phyloP scores from a whole-genome alignment of 208 protist species.

The Phytomonas serpens region DNA sequence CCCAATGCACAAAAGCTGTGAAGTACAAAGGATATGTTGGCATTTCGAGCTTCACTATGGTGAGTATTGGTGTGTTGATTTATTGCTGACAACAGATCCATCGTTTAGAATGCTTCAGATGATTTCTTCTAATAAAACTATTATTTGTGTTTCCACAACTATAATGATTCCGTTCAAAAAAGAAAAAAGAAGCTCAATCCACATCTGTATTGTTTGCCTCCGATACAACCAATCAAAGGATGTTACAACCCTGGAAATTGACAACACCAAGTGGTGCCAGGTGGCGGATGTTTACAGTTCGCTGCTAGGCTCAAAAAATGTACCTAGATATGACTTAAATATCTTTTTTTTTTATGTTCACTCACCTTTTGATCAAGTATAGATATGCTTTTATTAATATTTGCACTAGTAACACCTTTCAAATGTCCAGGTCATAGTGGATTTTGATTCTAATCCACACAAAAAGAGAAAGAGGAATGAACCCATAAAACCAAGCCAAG shows the following conservation, averaged over 20 bases:
- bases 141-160: not conserved
- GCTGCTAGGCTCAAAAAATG: not conserved
- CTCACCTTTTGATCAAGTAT: not conserved
- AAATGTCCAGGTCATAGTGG: not conserved
- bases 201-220: not conserved
- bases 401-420: not conserved
- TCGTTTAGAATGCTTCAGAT: not conserved
- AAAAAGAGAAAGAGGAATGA: not conserved
- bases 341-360: not conserved
- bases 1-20: not conserved
- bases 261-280: not conserved
- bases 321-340: not conserved
- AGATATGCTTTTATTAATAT: not conserved
- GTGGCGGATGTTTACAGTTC: not conserved
- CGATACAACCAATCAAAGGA: not conserved
- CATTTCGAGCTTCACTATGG: not conserved
- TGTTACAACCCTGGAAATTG: not conserved
- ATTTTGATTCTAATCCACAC: not conserved
- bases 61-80: not conserved
- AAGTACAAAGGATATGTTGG: not conserved
- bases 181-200: not conserved
- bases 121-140: not conserved
- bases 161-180: not conserved
- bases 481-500: not conserved
- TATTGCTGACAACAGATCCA: not conserved